phyloP scores from a whole-genome alignment of 441 rosid species.

The Jatropha podagrica region DNA sequence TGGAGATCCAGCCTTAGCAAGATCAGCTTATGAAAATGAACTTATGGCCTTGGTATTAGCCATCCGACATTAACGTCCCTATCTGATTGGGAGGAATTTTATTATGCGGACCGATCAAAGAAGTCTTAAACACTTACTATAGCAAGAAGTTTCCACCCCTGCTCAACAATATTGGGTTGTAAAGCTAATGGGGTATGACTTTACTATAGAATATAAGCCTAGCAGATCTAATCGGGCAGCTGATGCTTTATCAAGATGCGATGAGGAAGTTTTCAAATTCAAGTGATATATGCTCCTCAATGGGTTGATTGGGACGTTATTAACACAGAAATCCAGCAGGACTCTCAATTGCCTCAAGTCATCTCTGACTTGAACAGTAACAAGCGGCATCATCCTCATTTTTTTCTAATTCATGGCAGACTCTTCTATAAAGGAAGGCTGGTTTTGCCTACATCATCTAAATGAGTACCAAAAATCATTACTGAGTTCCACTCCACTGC shows the following conservation, averaged over 20 bases:
- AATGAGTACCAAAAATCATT: not conserved
- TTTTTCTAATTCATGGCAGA: not conserved
- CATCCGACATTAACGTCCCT: not conserved
- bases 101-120: not conserved
- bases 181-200: not conserved
- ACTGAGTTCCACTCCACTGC: not conserved
- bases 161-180: not conserved
- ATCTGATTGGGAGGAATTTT: too few relatives aligned
- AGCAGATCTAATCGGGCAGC: not conserved
- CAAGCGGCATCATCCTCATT: not conserved
- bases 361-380: not conserved
- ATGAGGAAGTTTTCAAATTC: not conserved
- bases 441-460: not conserved
- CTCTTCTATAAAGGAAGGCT: not conserved
- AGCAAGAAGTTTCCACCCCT: not conserved
- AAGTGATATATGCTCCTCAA: not conserved
- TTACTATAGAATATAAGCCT: not conserved
- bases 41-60: not conserved
- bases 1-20: too few relatives aligned
- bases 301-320: not conserved
- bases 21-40: not conserved
- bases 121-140: not conserved
- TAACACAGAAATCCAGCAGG: fast-evolving
- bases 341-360: not conserved
- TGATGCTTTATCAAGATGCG: not conserved